A percentile compares a stretch with the other conserved stretches of the same genome.
These are phyloP conservation scores for Monotropa hypopitys DNA, from an alignment of 179 eudicot species.

Conservation along the genomic window DNA sequence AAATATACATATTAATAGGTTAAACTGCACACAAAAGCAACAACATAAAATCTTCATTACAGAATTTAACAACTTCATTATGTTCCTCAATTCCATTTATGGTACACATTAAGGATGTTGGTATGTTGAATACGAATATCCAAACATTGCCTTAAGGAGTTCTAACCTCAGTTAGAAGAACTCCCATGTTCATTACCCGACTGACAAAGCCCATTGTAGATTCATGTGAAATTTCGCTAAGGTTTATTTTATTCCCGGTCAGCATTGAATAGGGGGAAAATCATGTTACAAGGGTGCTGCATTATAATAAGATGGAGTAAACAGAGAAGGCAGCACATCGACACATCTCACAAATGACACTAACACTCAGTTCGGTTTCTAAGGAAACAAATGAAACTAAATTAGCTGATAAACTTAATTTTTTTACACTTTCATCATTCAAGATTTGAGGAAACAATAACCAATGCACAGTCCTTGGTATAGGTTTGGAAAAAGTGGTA, in stretches of 20 bases:
- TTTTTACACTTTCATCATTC: not conserved
- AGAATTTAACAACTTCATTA: not conserved
- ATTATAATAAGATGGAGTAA: not conserved
- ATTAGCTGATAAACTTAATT: not conserved
- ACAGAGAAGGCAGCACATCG: not conserved
- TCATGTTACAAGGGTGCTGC: not conserved
- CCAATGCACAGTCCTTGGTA: not conserved
- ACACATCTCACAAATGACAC: not conserved
- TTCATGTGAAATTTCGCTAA: slow-evolving; percentile 85
- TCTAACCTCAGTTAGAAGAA: slow-evolving; percentile 74
- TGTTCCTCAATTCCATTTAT: not conserved
- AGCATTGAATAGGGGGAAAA: not conserved
- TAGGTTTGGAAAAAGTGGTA: not conserved
- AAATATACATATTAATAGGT: not conserved
- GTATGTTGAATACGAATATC: not conserved
- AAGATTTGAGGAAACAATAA: not conserved
- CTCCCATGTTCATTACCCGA: slow-evolving; percentile 56
- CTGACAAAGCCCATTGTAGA: slow-evolving; percentile 87
- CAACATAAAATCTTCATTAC: not conserved
- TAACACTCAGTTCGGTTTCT: not conserved
- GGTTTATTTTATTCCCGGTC: slow-evolving; percentile 76
- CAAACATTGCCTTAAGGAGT: not conserved
- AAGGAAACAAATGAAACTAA: not conserved
- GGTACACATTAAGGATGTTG: not conserved
- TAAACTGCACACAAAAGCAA: not conserved